Base-by-base conservation (phyloP, 2,329 filamentous ascomycete species). In the Verticillium nubilum region DNA sequence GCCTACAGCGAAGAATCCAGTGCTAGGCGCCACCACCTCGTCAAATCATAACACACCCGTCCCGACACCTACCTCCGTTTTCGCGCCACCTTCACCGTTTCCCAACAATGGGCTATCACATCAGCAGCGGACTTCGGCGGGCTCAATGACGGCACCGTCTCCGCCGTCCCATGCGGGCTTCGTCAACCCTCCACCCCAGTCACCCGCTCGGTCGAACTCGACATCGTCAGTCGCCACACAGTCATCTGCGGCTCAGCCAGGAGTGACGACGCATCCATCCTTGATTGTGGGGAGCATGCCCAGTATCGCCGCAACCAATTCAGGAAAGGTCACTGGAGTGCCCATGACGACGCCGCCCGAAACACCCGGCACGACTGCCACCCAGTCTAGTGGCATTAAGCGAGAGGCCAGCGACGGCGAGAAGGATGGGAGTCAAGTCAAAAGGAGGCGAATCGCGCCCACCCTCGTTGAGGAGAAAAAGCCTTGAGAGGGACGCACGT, bases 301-400 rank as follows among this genome's bases (percentile, higher is more conserved):
- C 0, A 82, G 87, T 57, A 85, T 96, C 27, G 86, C 90, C 13
- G 91, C 91, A 5, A 79, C 89, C 10, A 89, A 88, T 63, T 90
- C 89, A 1, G 82, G 80, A 52, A 85, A 85, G 67, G 77, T 84
- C 3, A 78, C 79, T 0, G 80, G 82, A 0, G 76, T 96, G 52
- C 90, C 92, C 0, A 85, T 96, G 67, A 91, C 90, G 37, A 97
- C 94, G 7, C 94, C 95, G 2, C 95, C 94, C 1, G 90, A 96
- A 72, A 98, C 94, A 3, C 94, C 94, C 5, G 81, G 85, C 56
- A 85, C 83, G 67, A 80, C 82, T 47, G 73, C 70, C 52, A 64
- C 68, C 1, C 65, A 68, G 19, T 69, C 71, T 2, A 50, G 33
- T 4, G 81, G 81, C 29, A 73, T 76, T 17, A 88, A 87, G 70